phyloP scores from a whole-genome alignment of 768 basidiomycete genomes.

The Tricholoma sp. region DNA sequence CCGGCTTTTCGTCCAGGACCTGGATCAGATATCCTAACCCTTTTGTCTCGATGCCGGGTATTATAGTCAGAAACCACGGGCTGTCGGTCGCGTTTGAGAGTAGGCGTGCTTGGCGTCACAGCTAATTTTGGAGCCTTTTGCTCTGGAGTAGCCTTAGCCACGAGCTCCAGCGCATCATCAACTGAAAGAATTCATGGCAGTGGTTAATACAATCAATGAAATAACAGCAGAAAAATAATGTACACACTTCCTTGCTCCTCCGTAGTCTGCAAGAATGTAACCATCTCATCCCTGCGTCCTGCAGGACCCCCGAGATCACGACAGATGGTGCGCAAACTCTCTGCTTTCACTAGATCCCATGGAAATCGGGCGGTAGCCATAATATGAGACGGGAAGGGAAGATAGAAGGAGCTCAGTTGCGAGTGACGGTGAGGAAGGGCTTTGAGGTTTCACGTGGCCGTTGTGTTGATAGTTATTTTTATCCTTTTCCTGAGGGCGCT shows the following conservation, averaged over 20 bases:
- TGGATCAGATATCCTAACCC: slow-evolving; percentile 12
- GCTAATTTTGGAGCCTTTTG: not conserved
- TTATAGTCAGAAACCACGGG: slow-evolving; percentile 16
- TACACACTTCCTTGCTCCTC: slow-evolving; percentile 14
- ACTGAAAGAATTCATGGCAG: slow-evolving; percentile 4
- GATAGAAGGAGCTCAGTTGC: not conserved
- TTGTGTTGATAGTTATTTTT: not conserved
- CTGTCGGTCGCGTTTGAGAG: slow-evolving; percentile 1
- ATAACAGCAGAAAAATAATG: not conserved
- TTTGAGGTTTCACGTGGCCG: not conserved
- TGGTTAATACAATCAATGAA: not conserved
- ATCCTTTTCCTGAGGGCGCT: not conserved
- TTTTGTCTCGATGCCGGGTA: slow-evolving; percentile 13
- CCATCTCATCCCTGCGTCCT: slow-evolving; percentile 8
- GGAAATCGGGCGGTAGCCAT: slow-evolving; percentile 9
- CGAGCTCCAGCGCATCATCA: slow-evolving; percentile 6
- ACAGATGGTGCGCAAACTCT: slow-evolving; percentile 15
- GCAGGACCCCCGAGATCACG: slow-evolving; percentile 11
- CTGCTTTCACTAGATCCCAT: slow-evolving; percentile 17
- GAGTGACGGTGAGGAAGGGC: no score
- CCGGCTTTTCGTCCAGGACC: slow-evolving; percentile 6
- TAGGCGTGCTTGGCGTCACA: not conserved
- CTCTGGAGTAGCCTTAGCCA: not conserved
- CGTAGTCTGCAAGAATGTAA: slow-evolving; percentile 6
- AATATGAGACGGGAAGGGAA: not conserved